phyloP scores from a whole-genome alignment of 1,284 basidiomycete species.

The Ganoderma boninense region DNA sequence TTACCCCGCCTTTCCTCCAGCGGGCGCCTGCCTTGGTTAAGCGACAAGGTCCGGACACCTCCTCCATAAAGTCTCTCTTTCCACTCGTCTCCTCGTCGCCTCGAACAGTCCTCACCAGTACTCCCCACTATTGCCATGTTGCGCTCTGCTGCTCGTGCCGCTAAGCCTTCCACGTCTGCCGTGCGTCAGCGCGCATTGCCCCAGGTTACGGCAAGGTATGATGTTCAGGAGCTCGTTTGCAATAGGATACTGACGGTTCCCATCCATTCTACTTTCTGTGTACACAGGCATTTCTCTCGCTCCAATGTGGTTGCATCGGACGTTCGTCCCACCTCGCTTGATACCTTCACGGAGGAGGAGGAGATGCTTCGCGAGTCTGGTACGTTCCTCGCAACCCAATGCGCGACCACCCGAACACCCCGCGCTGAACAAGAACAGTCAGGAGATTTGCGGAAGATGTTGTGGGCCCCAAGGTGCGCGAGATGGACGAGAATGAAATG shows the following conservation, averaged over 20 bases:
- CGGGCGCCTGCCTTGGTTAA: conserved; percentile 2
- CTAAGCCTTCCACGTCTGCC: conserved; percentile 39
- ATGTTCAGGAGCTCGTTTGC: neutral
- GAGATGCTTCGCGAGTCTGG: conserved; percentile 90
- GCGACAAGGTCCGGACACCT: conserved; percentile 1
- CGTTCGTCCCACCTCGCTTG: conserved; percentile 63
- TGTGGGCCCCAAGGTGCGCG: conserved; percentile 88
- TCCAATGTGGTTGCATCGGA: conserved; percentile 28
- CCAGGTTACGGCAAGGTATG: conserved; percentile 21
- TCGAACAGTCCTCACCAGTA: neutral
- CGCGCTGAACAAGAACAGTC: conserved; percentile 54
- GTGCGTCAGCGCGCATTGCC: conserved; percentile 50
- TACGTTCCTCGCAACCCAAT: conserved; percentile 43
- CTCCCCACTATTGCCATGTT: conserved; percentile 14
- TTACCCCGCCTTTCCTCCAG: conserved; percentile 22
- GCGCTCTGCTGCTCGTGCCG: conserved; percentile 25
- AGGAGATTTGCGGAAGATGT: conserved; percentile 90
- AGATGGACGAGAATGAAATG: conserved; percentile 97
- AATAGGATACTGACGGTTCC: neutral
- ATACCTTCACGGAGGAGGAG: conserved; percentile 91
- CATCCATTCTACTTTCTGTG: neutral
- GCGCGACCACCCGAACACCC: neutral
- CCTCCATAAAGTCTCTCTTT: neutral
- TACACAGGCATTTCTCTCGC: conserved; percentile 30
- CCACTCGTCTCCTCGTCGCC: neutral